phyloP scores from a whole-genome alignment of 2,329 filamentous ascomycete genomes.

The Decorospora gaudefroyi region DNA sequence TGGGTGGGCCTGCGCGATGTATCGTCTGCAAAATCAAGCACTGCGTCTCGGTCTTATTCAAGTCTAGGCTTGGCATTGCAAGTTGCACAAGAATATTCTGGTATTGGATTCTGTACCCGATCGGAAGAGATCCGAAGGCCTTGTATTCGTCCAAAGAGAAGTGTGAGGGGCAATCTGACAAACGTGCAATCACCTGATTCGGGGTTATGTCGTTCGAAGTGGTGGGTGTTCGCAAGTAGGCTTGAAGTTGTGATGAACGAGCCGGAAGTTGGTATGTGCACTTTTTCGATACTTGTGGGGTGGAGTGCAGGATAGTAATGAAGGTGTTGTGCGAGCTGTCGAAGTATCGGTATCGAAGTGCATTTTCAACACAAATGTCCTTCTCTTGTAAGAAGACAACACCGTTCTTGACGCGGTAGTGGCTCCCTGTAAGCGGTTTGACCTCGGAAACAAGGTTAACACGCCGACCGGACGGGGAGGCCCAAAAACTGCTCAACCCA shows the following conservation, averaged over 20 bases:
- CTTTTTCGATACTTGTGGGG: conserved; percentile 16
- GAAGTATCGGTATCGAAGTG: conserved; percentile 47
- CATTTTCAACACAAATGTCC: conserved; percentile 55
- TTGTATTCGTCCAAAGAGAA: conserved; percentile 61
- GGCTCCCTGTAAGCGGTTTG: conserved; percentile 47
- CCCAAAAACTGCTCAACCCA: conserved; percentile 8
- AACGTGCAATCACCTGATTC: conserved; percentile 61
- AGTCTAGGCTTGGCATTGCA: conserved; percentile 46
- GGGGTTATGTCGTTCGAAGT: conserved; percentile 40
- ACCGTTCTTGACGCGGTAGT: conserved; percentile 33
- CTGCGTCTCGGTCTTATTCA: conserved; percentile 56
- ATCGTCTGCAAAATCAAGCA: conserved; percentile 57
- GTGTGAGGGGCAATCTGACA: conserved; percentile 51
- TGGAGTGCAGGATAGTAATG: conserved; percentile 14
- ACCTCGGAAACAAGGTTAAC: conserved; percentile 45
- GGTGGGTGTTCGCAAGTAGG: conserved; percentile 47
- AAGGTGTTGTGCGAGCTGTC: conserved; percentile 28
- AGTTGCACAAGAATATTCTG: conserved; percentile 13
- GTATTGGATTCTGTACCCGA: conserved; percentile 50
- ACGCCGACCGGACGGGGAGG: conserved; percentile 15
- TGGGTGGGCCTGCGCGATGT: conserved; percentile 55
- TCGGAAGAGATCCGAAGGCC: conserved; percentile 55
- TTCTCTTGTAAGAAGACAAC: conserved; percentile 36
- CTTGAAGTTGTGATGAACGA: conserved; percentile 43
- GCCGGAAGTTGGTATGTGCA: conserved; percentile 53